Conservation (phyloP, 1,284 basidiomycete genomes). For the Rhodotorula sp. region DNA sequence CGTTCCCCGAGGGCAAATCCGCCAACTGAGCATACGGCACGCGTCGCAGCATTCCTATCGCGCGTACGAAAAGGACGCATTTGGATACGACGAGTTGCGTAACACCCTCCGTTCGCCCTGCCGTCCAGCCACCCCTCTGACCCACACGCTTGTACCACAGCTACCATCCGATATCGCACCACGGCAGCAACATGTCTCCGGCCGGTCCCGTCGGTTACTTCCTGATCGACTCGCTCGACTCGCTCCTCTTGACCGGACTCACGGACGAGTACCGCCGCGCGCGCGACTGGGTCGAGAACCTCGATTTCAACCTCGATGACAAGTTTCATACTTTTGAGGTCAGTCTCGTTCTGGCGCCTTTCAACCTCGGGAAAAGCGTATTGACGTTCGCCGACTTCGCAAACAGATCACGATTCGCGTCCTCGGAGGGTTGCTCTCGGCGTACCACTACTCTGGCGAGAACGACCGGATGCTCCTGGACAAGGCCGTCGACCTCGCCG, state of each 20-base stretch:
- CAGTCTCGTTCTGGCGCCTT: constrained; percentile 35
- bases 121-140: neutral
- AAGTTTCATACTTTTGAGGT: constrained; percentile 91
- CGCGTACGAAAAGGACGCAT: constrained; percentile 72
- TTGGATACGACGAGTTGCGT: constrained; percentile 72
- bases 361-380: neutral
- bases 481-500: constrained; percentile 74
- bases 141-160: constrained; percentile 10
- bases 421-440: constrained; percentile 77
- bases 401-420: constrained; percentile 62
- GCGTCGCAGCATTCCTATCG: constrained; percentile 45
- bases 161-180: constrained; percentile 73
- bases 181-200: constrained; percentile 69
- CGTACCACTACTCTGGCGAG: constrained; percentile 63
- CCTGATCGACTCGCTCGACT: constrained; percentile 59
- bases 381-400: too few relatives aligned
- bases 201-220: constrained; percentile 66
- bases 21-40: neutral
- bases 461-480: constrained; percentile 67
- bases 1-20: neutral
- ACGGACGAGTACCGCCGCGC: constrained; percentile 75
- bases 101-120: neutral
- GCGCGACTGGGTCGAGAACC: constrained; percentile 69
- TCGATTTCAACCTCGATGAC: constrained; percentile 76
- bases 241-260: constrained; percentile 81